Conservation (phyloP, 2,329 filamentous ascomycete genomes). For the Phaeosphaeria sp. region DNA sequence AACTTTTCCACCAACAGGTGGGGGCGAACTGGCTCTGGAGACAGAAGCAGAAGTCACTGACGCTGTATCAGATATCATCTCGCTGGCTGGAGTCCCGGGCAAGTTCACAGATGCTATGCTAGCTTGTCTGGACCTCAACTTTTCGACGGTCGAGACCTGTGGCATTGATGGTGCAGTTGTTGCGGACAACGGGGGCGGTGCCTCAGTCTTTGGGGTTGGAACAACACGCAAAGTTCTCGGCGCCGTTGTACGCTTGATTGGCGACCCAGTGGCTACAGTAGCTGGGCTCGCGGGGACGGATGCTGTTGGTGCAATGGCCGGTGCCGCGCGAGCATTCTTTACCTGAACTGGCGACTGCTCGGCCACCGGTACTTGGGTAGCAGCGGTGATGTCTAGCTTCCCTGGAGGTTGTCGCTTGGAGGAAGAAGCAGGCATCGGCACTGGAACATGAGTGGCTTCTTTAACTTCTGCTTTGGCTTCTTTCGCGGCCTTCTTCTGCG, state of each 20-base stretch:
- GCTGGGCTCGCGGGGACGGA: constrained; percentile 59
- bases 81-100: constrained; percentile 76
- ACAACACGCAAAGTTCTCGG: constrained; percentile 74
- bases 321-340: constrained; percentile 33
- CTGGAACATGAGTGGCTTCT: constrained; percentile 8
- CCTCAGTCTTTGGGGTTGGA: constrained; percentile 69
- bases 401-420: constrained; percentile 52
- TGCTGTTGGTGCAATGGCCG: constrained; percentile 54
- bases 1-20: constrained; percentile 64
- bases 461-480: constrained; percentile 18
- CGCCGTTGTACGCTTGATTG: constrained; percentile 49
- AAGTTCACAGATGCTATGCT: constrained; percentile 65
- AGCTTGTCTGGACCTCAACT: constrained; percentile 57
- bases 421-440: constrained; percentile 15
- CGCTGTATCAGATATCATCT: constrained; percentile 77
- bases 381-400: constrained; percentile 56
- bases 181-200: constrained; percentile 51
- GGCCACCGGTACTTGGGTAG: constrained; percentile 32
- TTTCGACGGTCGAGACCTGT: constrained; percentile 46
- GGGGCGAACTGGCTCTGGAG: constrained; percentile 74
- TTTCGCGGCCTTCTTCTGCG: constrained; percentile 14
- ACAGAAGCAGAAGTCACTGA: constrained; percentile 75
- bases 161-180: constrained; percentile 37
- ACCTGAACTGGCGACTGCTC: constrained; percentile 25
- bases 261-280: constrained; percentile 57